phyloP scores from a whole-genome alignment of 2,329 filamentous ascomycete genomes.

The Dactylella cylindrospora region DNA sequence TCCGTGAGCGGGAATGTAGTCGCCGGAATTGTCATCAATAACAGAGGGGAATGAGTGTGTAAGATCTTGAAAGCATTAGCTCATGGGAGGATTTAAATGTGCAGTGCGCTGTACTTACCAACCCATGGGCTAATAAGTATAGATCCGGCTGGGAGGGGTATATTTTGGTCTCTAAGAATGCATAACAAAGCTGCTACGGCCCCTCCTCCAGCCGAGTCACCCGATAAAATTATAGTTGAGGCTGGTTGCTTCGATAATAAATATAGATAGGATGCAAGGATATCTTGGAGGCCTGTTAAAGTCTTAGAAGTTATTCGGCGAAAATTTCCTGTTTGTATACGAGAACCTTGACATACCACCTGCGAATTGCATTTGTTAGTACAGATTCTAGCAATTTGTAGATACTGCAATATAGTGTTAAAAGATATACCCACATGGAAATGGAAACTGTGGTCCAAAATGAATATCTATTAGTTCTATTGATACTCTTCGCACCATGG shows the following conservation, averaged over 20 bases:
- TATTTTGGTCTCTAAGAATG: conserved; percentile 74
- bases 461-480: background rate
- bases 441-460: conserved; percentile 75
- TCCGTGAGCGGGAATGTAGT: conserved; percentile 84
- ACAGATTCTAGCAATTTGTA: no score
- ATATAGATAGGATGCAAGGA: conserved; percentile 81
- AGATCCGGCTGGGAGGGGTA: conserved; percentile 84
- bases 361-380: background rate
- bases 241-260: conserved; percentile 75
- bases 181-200: conserved; percentile 83
- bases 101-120: conserved; percentile 10
- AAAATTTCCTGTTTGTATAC: background rate
- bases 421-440: conserved; percentile 69
- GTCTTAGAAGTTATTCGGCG: conserved; percentile 7
- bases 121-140: conserved; percentile 94
- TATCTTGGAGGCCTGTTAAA: conserved; percentile 68
- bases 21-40: conserved; percentile 57
- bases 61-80: conserved; percentile 60
- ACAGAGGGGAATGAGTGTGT: conserved; percentile 95
- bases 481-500: no score
- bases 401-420: background rate
- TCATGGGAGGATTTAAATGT: background rate
- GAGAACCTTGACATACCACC: conserved; percentile 24
- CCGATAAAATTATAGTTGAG: conserved; percentile 79
- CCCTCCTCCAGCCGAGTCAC: conserved; percentile 90